A percentile compares a stretch with the other conserved stretches of the same genome.
These are phyloP conservation scores for Sporobolomyces pararoseus DNA, from an alignment of 768 basidiomycete genomes.

Conservation along the genomic window DNA sequence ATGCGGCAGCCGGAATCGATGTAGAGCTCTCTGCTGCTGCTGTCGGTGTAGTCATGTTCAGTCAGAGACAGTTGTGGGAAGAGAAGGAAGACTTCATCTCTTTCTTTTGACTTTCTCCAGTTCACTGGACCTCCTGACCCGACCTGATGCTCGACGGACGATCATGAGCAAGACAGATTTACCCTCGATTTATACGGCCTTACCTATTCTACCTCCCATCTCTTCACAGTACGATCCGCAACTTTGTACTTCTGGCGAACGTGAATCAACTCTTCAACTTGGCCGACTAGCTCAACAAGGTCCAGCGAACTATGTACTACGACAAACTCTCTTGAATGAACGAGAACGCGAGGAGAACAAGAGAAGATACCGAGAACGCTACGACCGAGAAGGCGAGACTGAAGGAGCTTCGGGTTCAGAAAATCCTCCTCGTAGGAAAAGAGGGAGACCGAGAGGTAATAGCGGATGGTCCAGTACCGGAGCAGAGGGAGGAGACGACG, in stretches of 20 bases:
- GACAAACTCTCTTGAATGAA: neutral
- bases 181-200: constrained; percentile 2
- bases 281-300: neutral
- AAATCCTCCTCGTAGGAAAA: neutral
- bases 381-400: neutral
- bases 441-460: neutral
- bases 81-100: neutral
- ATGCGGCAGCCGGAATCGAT: neutral
- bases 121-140: neutral
- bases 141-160: no score
- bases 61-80: no score
- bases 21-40: neutral
- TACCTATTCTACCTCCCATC: neutral
- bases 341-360: neutral
- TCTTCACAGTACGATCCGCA: neutral
- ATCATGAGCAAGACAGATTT: neutral
- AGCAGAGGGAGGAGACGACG: constrained; percentile 5
- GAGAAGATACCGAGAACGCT: neutral
- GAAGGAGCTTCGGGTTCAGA: neutral
- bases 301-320: neutral
- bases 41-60: neutral
- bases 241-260: neutral
- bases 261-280: neutral
- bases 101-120: neutral
- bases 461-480: neutral